Evolutionary conservation across 2,329 filamentous ascomycete genomes (phyloP), one percentile per base, ranked within the genome.

Genomic region (Leptosphaerulina australis): DNA sequence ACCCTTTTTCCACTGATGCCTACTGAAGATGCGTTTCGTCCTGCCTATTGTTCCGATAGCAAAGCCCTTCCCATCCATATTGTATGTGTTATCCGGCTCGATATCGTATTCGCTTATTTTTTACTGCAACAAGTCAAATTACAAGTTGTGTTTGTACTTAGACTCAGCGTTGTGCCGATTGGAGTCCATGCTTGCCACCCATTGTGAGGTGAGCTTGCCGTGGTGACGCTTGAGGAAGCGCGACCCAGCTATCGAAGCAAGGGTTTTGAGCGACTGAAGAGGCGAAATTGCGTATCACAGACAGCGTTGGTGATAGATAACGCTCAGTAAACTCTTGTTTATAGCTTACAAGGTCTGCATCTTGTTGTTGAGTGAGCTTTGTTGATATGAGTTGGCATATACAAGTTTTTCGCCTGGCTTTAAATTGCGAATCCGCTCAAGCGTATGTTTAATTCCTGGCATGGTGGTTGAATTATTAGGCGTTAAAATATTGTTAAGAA

Each of bases 61-160:
- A n/a, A n/a, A n/a, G n/a, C n/a, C 33, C 35, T 37, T 37, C 35
- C 25, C 15, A 37, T 37, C 35, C 15, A 39, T 39, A 39, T 39
- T 26, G 17, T 35, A 39, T 3, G 36, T 39, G 22, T 39, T 17
- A 8, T 15, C 22, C 18, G 8, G 36, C 17, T 2, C 2, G 18
- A 43, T 43, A 10, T 43, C 18, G 15, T 33, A 33, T 17, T 43
- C 1, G 33, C 28, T 34, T 14, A 43, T 12, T n/a, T 43, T 43
- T n/a, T 34, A 18, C 28, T 43, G 29, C 25, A 43, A 18, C 4
- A 43, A 14, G 14, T 43, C 1, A 26, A 43, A 43, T 28, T 34
- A 43, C 9, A 43, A 26, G 18, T 43, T n/a, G 14, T 34, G 33
- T 3, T 43, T 31, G 22, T 34, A 43, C 12, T 33, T 0, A 1